phyloP scores from a whole-genome alignment of 306 rosid genomes.

The Oxytropis ochrocephala region DNA sequence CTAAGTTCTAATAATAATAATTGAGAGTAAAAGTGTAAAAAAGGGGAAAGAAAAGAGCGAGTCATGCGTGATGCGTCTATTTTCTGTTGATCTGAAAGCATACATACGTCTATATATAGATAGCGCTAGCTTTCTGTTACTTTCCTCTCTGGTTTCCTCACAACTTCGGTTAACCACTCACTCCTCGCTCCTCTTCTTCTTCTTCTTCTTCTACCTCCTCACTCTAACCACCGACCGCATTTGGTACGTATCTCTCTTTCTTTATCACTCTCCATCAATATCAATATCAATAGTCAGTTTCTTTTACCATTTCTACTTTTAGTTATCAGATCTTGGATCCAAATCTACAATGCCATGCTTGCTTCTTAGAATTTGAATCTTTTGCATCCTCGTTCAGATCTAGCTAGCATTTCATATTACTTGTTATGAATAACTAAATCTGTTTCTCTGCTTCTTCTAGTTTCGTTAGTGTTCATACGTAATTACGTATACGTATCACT shows the following conservation, averaged over 20 bases:
- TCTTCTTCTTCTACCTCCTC: neutral
- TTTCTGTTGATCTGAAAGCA: conserved; percentile 14
- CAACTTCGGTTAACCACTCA: neutral
- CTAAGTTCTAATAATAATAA: too few species aligned
- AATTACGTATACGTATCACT: neutral
- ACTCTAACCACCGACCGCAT: neutral
- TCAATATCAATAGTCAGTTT: neutral
- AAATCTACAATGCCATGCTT: neutral
- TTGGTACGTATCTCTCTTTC: conserved; percentile 13
- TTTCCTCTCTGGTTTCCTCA: neutral
- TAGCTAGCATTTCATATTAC: neutral
- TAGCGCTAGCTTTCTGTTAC: neutral
- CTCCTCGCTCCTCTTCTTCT: neutral
- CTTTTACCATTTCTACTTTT: neutral
- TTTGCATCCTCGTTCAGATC: conserved; percentile 9
- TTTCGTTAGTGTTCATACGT: neutral
- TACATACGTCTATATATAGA: neutral
- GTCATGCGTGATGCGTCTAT: conserved; percentile 28
- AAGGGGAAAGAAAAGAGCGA: conserved; percentile 9
- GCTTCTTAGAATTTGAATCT: neutral
- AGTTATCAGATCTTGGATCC: conserved; percentile 16
- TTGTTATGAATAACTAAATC: neutral
- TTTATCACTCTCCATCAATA: neutral
- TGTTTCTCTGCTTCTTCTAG: neutral
- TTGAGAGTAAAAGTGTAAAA: neutral